Percentiles rank a stretch among this genome's conserved stretches.
These are phyloP conservation scores for Cryptococcus amylolentus DNA, from an alignment of 1,284 basidiomycete genomes.

Conservation along the genomic window DNA sequence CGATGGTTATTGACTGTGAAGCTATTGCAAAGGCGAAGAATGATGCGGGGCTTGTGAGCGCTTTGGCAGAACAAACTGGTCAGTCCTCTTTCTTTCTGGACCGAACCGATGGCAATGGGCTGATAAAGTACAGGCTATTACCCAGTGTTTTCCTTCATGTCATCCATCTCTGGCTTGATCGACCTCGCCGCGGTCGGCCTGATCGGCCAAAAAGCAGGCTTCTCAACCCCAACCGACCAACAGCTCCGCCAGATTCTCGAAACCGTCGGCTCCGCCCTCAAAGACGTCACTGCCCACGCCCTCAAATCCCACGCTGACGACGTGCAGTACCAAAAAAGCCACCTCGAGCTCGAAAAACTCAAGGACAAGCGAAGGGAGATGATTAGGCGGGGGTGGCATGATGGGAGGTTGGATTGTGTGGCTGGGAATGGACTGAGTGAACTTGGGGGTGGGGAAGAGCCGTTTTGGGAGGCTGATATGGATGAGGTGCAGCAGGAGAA, in stretches of 20 bases:
- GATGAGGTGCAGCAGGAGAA: conserved; percentile 17
- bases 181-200: conserved; percentile 90
- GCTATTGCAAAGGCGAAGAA: conserved; percentile 68
- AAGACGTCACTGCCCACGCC: conserved; percentile 54
- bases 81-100: too few relatives aligned
- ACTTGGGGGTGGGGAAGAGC: conserved; percentile 72
- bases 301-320: conserved; percentile 50
- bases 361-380: conserved; percentile 42
- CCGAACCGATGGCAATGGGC: background rate
- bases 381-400: conserved; percentile 65
- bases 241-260: conserved; percentile 85
- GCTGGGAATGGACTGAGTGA: conserved; percentile 82
- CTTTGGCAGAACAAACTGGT: conserved; percentile 75
- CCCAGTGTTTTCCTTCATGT: conserved; percentile 85
- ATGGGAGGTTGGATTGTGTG: conserved; percentile 71
- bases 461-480: conserved; percentile 52
- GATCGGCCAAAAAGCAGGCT: conserved; percentile 94
- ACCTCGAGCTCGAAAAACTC: conserved; percentile 23
- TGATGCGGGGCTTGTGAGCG: conserved; percentile 66
- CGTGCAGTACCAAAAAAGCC: conserved; percentile 24
- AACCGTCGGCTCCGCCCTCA: conserved; percentile 69
- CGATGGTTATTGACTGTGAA: conserved; percentile 75
- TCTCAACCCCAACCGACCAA: conserved; percentile 75
- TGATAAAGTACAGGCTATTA: conserved; percentile 57
- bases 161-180: conserved; percentile 77